Evolutionary conservation across 2,329 filamentous ascomycete species (phyloP), one percentile per base, ranked within the genome.

Genomic region (Penicillium oxalicum): DNA sequence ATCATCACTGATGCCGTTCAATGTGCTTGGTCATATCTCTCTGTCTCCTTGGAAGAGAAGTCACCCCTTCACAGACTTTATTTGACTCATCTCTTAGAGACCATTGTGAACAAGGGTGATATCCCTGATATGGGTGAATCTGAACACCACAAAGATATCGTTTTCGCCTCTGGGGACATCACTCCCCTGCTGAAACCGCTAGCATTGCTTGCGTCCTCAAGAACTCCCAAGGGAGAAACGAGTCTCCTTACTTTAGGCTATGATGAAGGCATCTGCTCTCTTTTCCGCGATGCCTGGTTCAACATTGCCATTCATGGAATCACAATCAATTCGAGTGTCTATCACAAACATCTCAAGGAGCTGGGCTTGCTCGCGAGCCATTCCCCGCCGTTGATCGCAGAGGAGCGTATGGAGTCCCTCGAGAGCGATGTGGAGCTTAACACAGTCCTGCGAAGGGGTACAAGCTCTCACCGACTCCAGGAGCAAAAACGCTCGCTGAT

Each of bases 341-440:
- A 85, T 13, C 85, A 84, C 64, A 80, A 81, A 56, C 82, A 94
- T 60, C 70, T 83, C 43, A 79, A 85, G 49, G 90, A 96, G 63
- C 77, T 99, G 18, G 83, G 87, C 25, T 77, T 88, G 33, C 84
- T 99, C 64, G 91, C 94, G 1, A 82, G 89, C 44, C 84, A 95
- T 68, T 95, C 91, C 9, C 84, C 87, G 27, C 87, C 93, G 0
- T 73, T 98, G 47, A 86, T 98, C 29, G 83, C 91, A 2, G 89
- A 95, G 63, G 87, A 94, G 64, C 83, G 90, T 50, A 86, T 88
- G 28, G 91, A 95, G 59, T 85, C 94, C 63, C 79, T 93, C 8
- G 93, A 98, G 68, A 96, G 91, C 65, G 93, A 97, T 57, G 91
- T 99, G 47, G 93, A 98, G 63, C 79, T 98, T 36, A 97, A 98